Conservation (phyloP, 1,284 basidiomycete genomes). For the Ganoderma resinaceum region DNA sequence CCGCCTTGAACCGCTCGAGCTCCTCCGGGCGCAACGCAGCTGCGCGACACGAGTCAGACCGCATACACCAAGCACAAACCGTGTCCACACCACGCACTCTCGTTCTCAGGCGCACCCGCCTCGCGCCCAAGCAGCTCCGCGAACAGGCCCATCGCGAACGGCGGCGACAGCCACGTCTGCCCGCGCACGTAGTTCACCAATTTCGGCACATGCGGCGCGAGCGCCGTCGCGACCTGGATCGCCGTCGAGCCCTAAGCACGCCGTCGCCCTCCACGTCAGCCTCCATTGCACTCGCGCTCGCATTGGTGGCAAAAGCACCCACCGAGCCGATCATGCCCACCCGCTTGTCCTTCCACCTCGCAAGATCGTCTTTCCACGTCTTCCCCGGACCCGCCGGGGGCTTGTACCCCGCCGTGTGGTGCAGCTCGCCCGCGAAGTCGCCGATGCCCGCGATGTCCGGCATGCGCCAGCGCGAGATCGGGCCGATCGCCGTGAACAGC, state of each 20-base stretch:
- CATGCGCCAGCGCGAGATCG: slow-evolving; percentile 62
- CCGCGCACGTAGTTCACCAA: slow-evolving; percentile 65
- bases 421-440: slow-evolving; percentile 54
- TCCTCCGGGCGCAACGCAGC: slow-evolving; percentile 41
- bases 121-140: slow-evolving; percentile 44
- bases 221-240: slow-evolving; percentile 64
- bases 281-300: no score
- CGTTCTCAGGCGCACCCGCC: slow-evolving; percentile 31
- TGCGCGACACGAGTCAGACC: neutral
- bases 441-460: slow-evolving; percentile 62
- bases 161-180: slow-evolving; percentile 63
- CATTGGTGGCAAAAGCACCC: slow-evolving; percentile 29
- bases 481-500: slow-evolving; percentile 57
- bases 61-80: neutral
- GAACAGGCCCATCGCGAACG: slow-evolving; percentile 51
- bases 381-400: slow-evolving; percentile 45
- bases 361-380: slow-evolving; percentile 54
- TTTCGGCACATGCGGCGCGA: slow-evolving; percentile 59
- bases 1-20: slow-evolving; percentile 51
- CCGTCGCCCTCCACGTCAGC: no score
- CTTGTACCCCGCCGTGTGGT: slow-evolving; percentile 67
- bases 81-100: slow-evolving; percentile 46
- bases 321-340: slow-evolving; percentile 73
- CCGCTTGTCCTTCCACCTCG: slow-evolving; percentile 58
- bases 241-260: slow-evolving; percentile 61